phyloP scores from a whole-genome alignment of 495 filamentous ascomycete genomes.

The Pseudevernia furfuracea region DNA sequence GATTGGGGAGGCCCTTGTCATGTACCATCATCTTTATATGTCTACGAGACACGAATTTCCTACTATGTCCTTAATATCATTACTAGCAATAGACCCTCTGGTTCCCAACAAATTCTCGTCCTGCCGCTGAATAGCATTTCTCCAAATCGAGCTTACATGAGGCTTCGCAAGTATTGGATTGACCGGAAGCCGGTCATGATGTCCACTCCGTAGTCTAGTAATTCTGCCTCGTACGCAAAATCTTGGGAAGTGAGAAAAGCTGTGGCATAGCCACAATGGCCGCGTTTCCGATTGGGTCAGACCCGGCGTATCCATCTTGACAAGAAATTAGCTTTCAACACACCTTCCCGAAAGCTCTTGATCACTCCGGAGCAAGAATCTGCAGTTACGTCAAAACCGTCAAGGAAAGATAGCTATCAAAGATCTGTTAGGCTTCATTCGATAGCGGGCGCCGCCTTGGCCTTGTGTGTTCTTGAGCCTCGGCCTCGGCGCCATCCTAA shows the following conservation, averaged over 20 bases:
- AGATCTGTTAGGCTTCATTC: constrained; percentile 1
- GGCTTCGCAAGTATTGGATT: background rate
- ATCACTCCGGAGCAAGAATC: background rate
- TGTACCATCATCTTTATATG: background rate
- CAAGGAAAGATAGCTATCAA: background rate
- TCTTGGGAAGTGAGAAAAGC: background rate
- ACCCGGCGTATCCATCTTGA: background rate
- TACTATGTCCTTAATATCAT: background rate
- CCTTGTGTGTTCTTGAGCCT: constrained; percentile 8
- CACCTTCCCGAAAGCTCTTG: background rate
- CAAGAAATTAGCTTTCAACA: background rate
- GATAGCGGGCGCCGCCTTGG: constrained; percentile 1
- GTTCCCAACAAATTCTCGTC: background rate
- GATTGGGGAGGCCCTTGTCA: background rate
- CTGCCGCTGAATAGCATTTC: background rate
- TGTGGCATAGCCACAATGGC: constrained; percentile 2
- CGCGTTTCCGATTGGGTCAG: background rate
- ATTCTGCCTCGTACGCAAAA: background rate
- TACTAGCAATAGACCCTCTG: background rate
- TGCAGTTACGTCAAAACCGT: background rate
- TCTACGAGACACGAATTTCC: background rate
- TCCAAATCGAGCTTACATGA: background rate
- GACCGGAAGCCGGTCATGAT: background rate
- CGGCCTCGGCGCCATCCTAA: background rate
- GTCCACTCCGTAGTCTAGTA: background rate